Evolutionary conservation across 2,329 filamentous ascomycete genomes (phyloP).

Genomic region (Epichloe glyceriae): DNA sequence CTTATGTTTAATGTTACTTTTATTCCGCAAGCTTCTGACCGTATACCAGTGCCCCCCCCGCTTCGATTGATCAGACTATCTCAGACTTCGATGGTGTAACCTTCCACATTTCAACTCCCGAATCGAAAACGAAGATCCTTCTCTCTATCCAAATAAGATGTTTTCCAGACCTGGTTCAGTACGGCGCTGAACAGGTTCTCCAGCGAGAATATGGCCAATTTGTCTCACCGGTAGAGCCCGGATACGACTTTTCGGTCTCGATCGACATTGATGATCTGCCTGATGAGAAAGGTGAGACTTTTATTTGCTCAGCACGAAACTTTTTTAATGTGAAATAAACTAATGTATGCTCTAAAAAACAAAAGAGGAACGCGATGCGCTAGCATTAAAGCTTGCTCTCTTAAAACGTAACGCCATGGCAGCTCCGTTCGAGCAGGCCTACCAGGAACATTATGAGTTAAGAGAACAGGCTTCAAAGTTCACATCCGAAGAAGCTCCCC

Average conservation of each 20-base stretch:
- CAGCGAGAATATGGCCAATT: conserved; percentile 90
- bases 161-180: conserved; percentile 81
- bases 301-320: no score
- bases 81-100: conserved; percentile 98
- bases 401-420: conserved; percentile 99
- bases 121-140: conserved; percentile 84
- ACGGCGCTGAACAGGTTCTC: conserved; percentile 84
- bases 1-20: not conserved
- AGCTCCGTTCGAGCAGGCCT: conserved; percentile 93
- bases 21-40: conserved; percentile 19
- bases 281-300: conserved; percentile 50
- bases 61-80: conserved; percentile 92
- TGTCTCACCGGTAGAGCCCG: conserved; percentile 73
- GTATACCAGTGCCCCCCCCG: conserved; percentile 57
- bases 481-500: conserved; percentile 84
- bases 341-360: not conserved
- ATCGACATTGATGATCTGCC: conserved; percentile 84
- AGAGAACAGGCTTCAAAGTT: conserved; percentile 84
- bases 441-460: conserved; percentile 78
- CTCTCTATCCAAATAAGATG: conserved; percentile 93
- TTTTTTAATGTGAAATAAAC: not conserved
- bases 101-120: conserved; percentile 95
- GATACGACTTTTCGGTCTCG: conserved; percentile 90
- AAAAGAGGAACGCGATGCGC: conserved; percentile 67
- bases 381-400: conserved; percentile 77